Conservation (phyloP, 768 basidiomycete species). For the Mycena olivaceomarginata region DNA sequence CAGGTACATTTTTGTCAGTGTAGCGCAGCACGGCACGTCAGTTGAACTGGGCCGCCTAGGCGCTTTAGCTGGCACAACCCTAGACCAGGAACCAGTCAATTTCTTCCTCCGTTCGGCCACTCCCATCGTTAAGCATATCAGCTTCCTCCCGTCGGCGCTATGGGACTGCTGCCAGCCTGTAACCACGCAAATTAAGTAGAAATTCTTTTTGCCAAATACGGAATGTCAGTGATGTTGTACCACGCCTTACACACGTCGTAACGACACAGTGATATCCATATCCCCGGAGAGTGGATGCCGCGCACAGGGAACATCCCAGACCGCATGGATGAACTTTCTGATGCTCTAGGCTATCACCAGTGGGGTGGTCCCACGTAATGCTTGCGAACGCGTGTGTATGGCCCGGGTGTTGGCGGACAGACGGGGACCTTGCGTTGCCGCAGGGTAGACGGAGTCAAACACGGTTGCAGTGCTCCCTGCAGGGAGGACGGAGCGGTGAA, state of each 20-base stretch:
- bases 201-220: neutral
- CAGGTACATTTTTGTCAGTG: neutral
- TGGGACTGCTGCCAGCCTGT: neutral
- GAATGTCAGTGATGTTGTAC: neutral
- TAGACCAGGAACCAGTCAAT: neutral
- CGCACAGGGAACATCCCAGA: conserved; percentile 4
- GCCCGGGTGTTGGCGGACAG: too few relatives aligned
- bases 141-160: neutral
- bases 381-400: too few relatives aligned
- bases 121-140: conserved; percentile 1
- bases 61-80: neutral
- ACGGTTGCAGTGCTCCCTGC: too few relatives aligned
- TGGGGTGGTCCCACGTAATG: too few relatives aligned
- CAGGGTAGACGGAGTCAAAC: too few relatives aligned
- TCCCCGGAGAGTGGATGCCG: neutral
- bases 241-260: conserved; percentile 2
- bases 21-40: conserved; percentile 4
- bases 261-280: conserved; percentile 5
- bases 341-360: neutral
- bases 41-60: neutral
- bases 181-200: neutral
- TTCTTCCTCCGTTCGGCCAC: conserved; percentile 6
- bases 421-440: too few relatives aligned
- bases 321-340: neutral
- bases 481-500: too few relatives aligned